Base-by-base conservation (phyloP, 352 stramenopile species). In the Globisporangium megalacanthum region DNA sequence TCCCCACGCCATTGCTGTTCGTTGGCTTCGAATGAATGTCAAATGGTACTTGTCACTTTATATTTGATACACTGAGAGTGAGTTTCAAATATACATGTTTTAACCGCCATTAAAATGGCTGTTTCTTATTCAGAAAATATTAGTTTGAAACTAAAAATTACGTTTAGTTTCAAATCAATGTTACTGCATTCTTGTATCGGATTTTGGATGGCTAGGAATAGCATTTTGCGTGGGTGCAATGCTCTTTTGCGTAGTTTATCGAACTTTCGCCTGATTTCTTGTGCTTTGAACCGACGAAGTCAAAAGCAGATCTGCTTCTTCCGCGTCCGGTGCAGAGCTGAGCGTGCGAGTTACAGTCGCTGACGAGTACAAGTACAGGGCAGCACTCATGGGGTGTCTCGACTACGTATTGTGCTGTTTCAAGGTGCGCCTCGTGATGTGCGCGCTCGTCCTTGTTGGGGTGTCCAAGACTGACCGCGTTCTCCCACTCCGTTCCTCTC, bases 381-480 rank as follows among this genome's bases (percentile, higher is more conserved):
- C 44, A 41, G 25, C 11, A 42, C 19, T 36, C 36, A 91, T 91
- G 81, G 68, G 76, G 61, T 91, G 81, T 59, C 58, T 91, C 49
- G 73, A 86, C 54, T 88, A 73, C 49, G 68, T 89, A 52, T 72
- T 75, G 49, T 70, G 62, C 47, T 90, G 79, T 60, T 91, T 85
- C 60, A 79, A 79, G 71, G 69, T 75, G 58, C 31, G 58, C 41
- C 11, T 45, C 39, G 6, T 45, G 11, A n/a, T 45, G n/a, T 33
- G 36, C 2, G 48, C 41, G 37, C 39, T 29, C 39, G 54, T 13
- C 2, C 22, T 1, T 61, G 35, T 20, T 15, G 35, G 14, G 49
- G 25, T 22, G 29, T 29, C 5, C 20, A 29, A 13, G 35, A 39
- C 6, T 8, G 35, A 39, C 35, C 35, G 35, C 35, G 35, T 39